phyloP scores from a whole-genome alignment of 208 protist species.

The Histomonas meleagridis region DNA sequence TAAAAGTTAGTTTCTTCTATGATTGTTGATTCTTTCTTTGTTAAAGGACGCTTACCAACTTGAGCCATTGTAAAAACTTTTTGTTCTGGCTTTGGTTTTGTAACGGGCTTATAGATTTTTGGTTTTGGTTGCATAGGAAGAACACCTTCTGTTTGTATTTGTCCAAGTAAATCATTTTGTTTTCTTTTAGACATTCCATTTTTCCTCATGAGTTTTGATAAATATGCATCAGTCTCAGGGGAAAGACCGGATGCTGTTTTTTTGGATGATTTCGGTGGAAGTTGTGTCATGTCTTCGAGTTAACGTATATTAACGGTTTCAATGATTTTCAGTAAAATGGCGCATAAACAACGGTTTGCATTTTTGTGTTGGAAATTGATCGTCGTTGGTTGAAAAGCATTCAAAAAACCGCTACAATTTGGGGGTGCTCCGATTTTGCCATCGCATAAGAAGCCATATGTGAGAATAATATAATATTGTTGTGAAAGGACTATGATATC shows the following conservation, averaged over 20 bases:
- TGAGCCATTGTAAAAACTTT: slow-evolving; percentile 22
- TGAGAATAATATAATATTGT: no score
- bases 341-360: no score
- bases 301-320: no score
- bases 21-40: slow-evolving; percentile 12
- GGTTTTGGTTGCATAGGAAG: not conserved
- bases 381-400: no score
- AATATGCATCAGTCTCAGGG: not conserved
- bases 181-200: slow-evolving; percentile 36
- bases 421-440: no score
- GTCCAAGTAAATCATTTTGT: not conserved
- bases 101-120: not conserved
- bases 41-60: not conserved
- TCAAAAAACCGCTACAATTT: no score
- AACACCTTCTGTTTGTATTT: not conserved
- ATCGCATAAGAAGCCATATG: no score
- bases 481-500: no score
- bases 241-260: not conserved
- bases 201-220: not conserved
- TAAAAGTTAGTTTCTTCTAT: slow-evolving; percentile 23
- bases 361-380: no score
- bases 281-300: slow-evolving; percentile 7
- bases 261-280: not conserved
- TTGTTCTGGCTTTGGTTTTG: not conserved
- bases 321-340: no score